phyloP scores from a whole-genome alignment of 2,329 filamentous ascomycete species.

The Cladosporium velox region DNA sequence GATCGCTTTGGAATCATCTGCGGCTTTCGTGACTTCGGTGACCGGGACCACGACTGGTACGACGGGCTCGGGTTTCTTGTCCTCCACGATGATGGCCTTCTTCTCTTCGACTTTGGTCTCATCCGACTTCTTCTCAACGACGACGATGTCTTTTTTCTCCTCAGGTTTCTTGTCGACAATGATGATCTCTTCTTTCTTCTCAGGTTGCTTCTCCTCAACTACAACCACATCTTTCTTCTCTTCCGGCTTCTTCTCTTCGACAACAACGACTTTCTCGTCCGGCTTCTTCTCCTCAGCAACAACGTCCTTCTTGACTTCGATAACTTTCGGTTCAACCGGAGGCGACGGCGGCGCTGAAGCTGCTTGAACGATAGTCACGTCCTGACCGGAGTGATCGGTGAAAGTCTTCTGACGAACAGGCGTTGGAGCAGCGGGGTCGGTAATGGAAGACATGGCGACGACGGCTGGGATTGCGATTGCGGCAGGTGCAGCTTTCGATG shows the following conservation, averaged over 20 bases:
- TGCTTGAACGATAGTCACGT: conserved; percentile 11
- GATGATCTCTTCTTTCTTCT: neutral
- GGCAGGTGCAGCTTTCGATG: neutral
- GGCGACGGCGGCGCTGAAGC: conserved; percentile 3
- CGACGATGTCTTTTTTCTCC: neutral
- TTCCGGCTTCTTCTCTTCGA: conserved; percentile 9
- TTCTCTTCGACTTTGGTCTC: conserved; percentile 5
- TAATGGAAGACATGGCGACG: conserved; percentile 14
- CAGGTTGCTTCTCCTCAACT: conserved; percentile 6
- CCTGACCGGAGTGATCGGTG: conserved; percentile 7
- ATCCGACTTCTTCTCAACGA: conserved; percentile 9
- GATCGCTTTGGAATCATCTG: neutral
- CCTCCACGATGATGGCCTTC: neutral
- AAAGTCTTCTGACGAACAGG: conserved; percentile 15
- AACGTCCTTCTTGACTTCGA: neutral
- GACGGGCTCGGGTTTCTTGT: neutral
- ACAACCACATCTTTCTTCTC: neutral
- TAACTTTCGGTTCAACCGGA: conserved; percentile 1
- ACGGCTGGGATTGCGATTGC: neutral
- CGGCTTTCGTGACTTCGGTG: conserved; percentile 1
- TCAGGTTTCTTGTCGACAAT: conserved; percentile 5
- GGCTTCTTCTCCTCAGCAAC: conserved; percentile 8
- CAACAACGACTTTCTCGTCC: neutral
- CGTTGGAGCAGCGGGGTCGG: neutral
- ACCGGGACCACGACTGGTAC: neutral